These are phyloP conservation scores for Lipomyces orientalis DNA, from an alignment of 805 yeast species.

Conservation along the genomic window DNA sequence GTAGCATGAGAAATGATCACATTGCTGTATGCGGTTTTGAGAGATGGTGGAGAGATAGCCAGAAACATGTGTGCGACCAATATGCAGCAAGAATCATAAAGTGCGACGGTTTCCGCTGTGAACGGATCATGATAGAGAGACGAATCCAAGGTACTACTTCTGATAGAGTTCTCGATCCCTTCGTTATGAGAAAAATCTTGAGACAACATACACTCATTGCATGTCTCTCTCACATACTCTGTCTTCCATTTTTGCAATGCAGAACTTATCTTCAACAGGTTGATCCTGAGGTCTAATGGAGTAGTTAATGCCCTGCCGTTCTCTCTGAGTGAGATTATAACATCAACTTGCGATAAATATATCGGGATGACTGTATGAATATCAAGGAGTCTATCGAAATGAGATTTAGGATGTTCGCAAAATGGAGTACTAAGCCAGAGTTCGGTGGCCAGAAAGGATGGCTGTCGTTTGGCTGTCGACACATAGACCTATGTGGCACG, in stretches of 20 bases:
- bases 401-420: slow-evolving; percentile 6
- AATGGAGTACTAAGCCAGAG: slow-evolving; percentile 9
- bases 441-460: slow-evolving; percentile 3
- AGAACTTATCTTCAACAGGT: slow-evolving; percentile 1
- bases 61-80: slow-evolving; percentile 6
- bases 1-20: slow-evolving; percentile 7
- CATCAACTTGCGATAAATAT: slow-evolving; percentile 7
- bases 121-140: slow-evolving; percentile 9
- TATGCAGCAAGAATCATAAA: slow-evolving; percentile 6
- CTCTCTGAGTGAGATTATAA: slow-evolving; percentile 1
- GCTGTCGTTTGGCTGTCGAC: slow-evolving; percentile 10
- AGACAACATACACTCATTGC: neutral
- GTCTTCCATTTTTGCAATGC: slow-evolving; percentile 4
- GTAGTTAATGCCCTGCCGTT: neutral
- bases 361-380: slow-evolving; percentile 5
- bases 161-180: neutral
- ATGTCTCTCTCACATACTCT: neutral
- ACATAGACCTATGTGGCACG: slow-evolving; percentile 5
- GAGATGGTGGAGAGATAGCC: slow-evolving; percentile 1
- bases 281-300: slow-evolving; percentile 2
- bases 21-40: neutral
- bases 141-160: slow-evolving; percentile 2
- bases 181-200: neutral
- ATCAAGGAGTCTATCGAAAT: slow-evolving; percentile 8
- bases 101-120: slow-evolving; percentile 7